These are phyloP conservation scores for Exophiala sideris DNA, from an alignment of 2,329 filamentous ascomycete species.

Conservation along the genomic window DNA sequence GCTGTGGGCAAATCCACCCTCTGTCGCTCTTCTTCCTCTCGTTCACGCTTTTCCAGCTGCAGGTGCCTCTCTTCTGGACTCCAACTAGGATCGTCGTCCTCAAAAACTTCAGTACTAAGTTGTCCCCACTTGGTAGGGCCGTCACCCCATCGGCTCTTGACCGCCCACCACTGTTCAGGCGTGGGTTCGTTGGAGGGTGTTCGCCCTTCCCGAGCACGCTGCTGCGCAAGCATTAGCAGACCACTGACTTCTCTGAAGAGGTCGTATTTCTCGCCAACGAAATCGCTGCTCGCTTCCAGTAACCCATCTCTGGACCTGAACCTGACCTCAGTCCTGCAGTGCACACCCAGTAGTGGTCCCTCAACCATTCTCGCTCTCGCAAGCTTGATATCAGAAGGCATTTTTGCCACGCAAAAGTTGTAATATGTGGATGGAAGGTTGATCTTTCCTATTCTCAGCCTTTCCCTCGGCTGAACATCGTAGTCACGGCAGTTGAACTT, in stretches of 20 bases:
- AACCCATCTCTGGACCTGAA: conserved; percentile 42
- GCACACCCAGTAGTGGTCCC: conserved; percentile 56
- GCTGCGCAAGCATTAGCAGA: conserved; percentile 57
- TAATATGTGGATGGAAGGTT: conserved; percentile 55
- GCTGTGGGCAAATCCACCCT: conserved; percentile 13
- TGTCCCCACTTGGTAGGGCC: conserved; percentile 37
- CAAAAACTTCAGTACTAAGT: conserved; percentile 24
- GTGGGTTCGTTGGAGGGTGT: conserved; percentile 47
- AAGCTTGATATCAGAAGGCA: conserved; percentile 50
- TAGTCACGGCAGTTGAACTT: conserved; percentile 55
- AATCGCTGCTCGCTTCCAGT: conserved; percentile 14
- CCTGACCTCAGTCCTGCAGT: conserved; percentile 53
- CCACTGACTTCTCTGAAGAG: conserved; percentile 56
- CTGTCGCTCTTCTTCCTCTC: conserved; percentile 21
- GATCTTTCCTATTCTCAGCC: conserved; percentile 43
- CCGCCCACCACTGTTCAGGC: conserved; percentile 61
- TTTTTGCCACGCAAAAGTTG: conserved; percentile 52
- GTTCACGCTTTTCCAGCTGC: conserved; percentile 24
- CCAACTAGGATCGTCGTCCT: conserved; percentile 31
- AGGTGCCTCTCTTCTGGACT: conserved; percentile 33
- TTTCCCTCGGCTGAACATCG: conserved; percentile 41
- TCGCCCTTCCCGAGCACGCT: conserved; percentile 55
- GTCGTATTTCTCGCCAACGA: conserved; percentile 47
- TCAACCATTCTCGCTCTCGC: conserved; percentile 56
- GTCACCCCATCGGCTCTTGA: conserved; percentile 55